phyloP scores from a whole-genome alignment of 139 green algal genomes.

The Monoraphidium neglectum region DNA sequence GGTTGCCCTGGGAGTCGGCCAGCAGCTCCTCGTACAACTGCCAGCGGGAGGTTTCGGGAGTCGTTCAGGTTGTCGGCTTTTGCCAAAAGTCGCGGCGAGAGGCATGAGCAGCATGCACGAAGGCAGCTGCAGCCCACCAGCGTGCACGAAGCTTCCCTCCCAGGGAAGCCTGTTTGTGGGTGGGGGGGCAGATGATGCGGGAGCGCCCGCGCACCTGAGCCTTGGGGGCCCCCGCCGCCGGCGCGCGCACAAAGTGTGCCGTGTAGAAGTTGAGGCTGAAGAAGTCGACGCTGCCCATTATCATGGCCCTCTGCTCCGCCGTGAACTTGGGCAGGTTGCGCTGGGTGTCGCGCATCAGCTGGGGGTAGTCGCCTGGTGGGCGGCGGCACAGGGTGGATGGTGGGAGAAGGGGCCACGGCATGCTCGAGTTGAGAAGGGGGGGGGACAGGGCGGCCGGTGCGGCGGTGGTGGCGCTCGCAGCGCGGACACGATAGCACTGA shows the following conservation, averaged over 20 bases:
- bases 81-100: no score
- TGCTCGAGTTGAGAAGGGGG: no score
- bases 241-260: conserved; percentile 24
- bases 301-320: conserved; percentile 9
- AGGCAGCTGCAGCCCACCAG: no score
- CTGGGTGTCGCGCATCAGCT: conserved; percentile 28
- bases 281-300: conserved; percentile 44
- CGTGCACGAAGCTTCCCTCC: no score
- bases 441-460: no score
- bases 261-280: conserved; percentile 55
- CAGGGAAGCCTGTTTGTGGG: no score
- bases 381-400: no score
- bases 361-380: conserved; percentile 52
- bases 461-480: no score
- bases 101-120: no score
- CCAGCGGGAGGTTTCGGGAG: not conserved
- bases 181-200: no score
- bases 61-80: not conserved
- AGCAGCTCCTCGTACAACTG: conserved; percentile 30
- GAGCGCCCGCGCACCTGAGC: conserved; percentile 4
- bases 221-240: conserved; percentile 18
- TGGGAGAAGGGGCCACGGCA: no score
- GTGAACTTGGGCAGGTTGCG: conserved; percentile 45
- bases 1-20: not conserved
- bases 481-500: no score